phyloP scores from a whole-genome alignment of 2,329 filamentous ascomycete genomes.

The Myriangium duriaei region DNA sequence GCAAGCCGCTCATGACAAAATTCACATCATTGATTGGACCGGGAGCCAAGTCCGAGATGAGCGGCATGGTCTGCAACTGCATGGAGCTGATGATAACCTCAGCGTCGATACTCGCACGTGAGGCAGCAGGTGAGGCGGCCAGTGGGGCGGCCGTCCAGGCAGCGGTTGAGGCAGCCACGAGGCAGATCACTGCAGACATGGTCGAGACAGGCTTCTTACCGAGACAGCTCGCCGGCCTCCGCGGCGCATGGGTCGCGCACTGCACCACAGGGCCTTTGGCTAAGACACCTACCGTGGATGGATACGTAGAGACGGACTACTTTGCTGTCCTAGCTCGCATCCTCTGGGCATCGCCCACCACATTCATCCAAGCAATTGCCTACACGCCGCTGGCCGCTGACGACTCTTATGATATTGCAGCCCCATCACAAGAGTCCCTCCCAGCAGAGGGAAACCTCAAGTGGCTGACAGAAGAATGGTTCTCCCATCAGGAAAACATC shows the following conservation, averaged over 20 bases:
- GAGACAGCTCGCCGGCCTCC: conserved; percentile 35
- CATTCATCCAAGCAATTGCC: conserved; percentile 46
- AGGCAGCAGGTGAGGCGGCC: conserved; percentile 37
- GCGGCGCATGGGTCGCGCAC: conserved; percentile 49
- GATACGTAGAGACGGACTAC: conserved; percentile 72
- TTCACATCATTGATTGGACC: conserved; percentile 33
- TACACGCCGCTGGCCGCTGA: conserved; percentile 4
- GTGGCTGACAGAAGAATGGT: conserved; percentile 49
- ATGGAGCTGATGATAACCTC: conserved; percentile 38
- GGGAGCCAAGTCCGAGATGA: conserved; percentile 34
- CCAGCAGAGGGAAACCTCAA: conserved; percentile 23
- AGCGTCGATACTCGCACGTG: conserved; percentile 34
- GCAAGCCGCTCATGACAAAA: conserved; percentile 26
- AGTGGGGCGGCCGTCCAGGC: conserved; percentile 45
- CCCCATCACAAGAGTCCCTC: conserved; percentile 9
- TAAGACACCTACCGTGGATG: conserved; percentile 55
- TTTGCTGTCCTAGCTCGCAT: conserved; percentile 72
- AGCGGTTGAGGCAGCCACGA: conserved; percentile 39
- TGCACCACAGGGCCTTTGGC: conserved; percentile 72
- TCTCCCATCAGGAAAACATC: conserved; percentile 55
- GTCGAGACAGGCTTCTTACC: conserved; percentile 47
- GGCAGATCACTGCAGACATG: conserved; percentile 40
- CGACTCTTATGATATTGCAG: conserved; percentile 21
- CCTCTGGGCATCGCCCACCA: conserved; percentile 55
- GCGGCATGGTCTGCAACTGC: conserved; percentile 33